Conservation (phyloP, 177 flowering plant genomes). For the Vitis hybrid region DNA sequence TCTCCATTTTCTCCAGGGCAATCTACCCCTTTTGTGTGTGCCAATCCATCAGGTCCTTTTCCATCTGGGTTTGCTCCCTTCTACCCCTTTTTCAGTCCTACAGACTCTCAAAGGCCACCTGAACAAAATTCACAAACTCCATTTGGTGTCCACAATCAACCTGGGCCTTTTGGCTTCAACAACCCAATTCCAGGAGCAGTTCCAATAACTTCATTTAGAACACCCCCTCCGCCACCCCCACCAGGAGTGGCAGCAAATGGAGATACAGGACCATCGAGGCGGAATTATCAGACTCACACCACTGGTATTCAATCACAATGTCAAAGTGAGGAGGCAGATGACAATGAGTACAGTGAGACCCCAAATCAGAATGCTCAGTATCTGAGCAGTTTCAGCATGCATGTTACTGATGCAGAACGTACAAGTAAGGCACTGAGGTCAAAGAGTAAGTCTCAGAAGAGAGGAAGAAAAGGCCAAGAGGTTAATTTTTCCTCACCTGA, state of each 20-base stretch:
- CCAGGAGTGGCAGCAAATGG: conserved; percentile 22
- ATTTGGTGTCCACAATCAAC: conserved; percentile 16
- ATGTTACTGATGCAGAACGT: conserved; percentile 14
- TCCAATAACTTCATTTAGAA: conserved; percentile 25
- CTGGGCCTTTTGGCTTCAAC: conserved; percentile 15
- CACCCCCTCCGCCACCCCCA: conserved; percentile 16
- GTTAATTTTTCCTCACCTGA: conserved; percentile 13
- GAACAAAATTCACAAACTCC: conserved; percentile 22
- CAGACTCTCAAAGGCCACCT: conserved; percentile 28
- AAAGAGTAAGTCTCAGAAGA: conserved; percentile 26
- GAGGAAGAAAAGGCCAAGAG: conserved; percentile 14
- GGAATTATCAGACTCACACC: conserved; percentile 10
- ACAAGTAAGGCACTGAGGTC: conserved; percentile 15
- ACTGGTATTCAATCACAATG: conserved; percentile 4
- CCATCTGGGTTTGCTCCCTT: conserved; percentile 65
- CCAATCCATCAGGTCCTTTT: conserved; percentile 56
- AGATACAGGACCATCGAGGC: conserved; percentile 17
- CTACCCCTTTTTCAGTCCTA: conserved; percentile 46
- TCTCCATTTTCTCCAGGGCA: conserved; percentile 26
- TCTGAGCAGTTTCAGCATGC: conserved; percentile 6
- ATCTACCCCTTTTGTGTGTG: conserved; percentile 45
- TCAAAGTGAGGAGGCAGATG: conserved; percentile 14
- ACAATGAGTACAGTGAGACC: conserved; percentile 19
- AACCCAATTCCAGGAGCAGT: conserved; percentile 17
- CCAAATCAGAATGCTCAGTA: conserved; percentile 13